Percentiles rank a stretch among this genome's conserved stretches.
Evolutionary conservation across 495 filamentous ascomycete genomes (phyloP).

Genomic region (Penicillium parvum): DNA sequence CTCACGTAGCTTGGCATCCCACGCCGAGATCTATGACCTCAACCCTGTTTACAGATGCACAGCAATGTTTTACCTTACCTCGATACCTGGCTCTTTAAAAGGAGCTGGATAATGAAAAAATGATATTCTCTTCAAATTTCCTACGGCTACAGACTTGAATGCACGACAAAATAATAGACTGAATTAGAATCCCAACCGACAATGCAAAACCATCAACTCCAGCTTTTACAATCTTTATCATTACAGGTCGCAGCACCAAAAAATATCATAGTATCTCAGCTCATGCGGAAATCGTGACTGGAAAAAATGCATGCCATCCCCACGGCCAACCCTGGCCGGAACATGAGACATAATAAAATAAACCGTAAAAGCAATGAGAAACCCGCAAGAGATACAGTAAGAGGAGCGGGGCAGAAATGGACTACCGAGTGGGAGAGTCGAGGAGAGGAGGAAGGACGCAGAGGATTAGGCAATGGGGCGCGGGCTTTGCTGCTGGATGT

Average conservation of each 20-base stretch:
- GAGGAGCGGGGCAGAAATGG: slow-evolving; percentile 4
- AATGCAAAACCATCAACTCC: slow-evolving; percentile 27
- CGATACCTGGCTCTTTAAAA: no score
- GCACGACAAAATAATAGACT: slow-evolving; percentile 15
- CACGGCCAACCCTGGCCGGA: slow-evolving; percentile 25
- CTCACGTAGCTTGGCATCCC: not conserved
- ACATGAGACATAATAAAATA: slow-evolving; percentile 24
- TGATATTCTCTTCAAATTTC: no score
- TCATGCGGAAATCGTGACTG: slow-evolving; percentile 31
- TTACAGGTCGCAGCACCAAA: slow-evolving; percentile 29
- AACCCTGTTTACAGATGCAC: no score
- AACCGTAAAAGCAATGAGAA: slow-evolving; percentile 19
- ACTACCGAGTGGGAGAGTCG: slow-evolving; percentile 7
- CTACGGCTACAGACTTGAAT: no score
- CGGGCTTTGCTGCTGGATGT: slow-evolving; percentile 49
- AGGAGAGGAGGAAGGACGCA: slow-evolving; percentile 8
- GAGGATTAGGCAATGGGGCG: slow-evolving; percentile 34
- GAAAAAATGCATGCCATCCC: slow-evolving; percentile 30
- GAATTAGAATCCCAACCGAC: slow-evolving; percentile 19
- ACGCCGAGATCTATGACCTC: not conserved
- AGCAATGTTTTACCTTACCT: no score
- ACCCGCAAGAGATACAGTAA: slow-evolving; percentile 30
- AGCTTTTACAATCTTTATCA: slow-evolving; percentile 41
- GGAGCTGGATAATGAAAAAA: no score
- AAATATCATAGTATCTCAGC: slow-evolving; percentile 35